These are phyloP conservation scores for Ustilago loliicola DNA, from an alignment of 1,284 basidiomycete genomes.

Conservation along the genomic window DNA sequence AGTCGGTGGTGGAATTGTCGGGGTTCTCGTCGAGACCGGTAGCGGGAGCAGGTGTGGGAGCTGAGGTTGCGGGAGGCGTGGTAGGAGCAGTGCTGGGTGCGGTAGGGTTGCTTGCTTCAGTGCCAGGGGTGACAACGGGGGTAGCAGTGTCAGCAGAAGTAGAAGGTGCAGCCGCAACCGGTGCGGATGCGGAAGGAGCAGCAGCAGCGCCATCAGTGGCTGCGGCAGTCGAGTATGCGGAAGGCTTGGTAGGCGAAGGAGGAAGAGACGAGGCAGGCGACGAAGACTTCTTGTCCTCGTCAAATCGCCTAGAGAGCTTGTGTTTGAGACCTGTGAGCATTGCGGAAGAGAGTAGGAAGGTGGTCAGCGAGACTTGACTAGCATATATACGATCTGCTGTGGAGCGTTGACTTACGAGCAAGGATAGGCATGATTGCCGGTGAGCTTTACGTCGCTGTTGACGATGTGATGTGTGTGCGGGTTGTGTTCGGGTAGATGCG, in stretches of 20 bases:
- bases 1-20: slow-evolving; percentile 10
- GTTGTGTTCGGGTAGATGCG: background rate
- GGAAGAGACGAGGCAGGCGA: slow-evolving; percentile 36
- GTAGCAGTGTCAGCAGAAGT: slow-evolving; percentile 14
- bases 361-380: background rate
- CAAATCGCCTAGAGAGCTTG: slow-evolving; percentile 42
- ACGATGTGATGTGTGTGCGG: slow-evolving; percentile 1
- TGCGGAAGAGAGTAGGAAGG: background rate
- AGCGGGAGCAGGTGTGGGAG: slow-evolving; percentile 20
- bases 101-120: slow-evolving; percentile 4
- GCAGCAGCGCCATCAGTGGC: slow-evolving; percentile 16
- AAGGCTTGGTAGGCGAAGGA: slow-evolving; percentile 46
- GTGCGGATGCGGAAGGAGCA: background rate
- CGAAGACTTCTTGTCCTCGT: slow-evolving; percentile 35
- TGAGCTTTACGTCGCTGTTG: slow-evolving; percentile 3
- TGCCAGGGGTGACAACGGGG: slow-evolving; percentile 3
- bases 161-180: slow-evolving; percentile 7
- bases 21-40: background rate
- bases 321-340: slow-evolving; percentile 39
- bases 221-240: slow-evolving; percentile 18
- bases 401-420: slow-evolving; percentile 28
- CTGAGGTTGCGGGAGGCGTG: slow-evolving; percentile 12
- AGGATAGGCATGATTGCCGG: slow-evolving; percentile 27
- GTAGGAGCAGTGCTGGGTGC: slow-evolving; percentile 12
- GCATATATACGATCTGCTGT: background rate